These are phyloP conservation scores for Glomus cerebriforme DNA, from an alignment of 192 early-diverging fungal genomes.

Conservation along the genomic window DNA sequence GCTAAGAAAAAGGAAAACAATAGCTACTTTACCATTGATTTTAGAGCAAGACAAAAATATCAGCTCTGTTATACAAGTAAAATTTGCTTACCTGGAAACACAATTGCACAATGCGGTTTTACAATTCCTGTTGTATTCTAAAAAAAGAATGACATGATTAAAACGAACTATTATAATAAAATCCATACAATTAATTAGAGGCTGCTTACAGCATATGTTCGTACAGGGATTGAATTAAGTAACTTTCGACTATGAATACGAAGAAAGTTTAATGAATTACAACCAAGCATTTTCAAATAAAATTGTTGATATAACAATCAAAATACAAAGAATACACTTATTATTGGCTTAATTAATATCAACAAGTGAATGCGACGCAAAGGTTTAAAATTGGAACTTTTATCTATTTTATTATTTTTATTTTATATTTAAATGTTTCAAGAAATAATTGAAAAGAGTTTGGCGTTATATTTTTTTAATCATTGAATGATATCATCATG, in stretches of 20 bases:
- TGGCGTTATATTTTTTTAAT: too few relatives aligned
- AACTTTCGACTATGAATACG: background rate
- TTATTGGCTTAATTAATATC: too few relatives aligned
- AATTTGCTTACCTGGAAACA: conserved; percentile 28
- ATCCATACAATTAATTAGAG: background rate
- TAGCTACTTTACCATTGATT: background rate
- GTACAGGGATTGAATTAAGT: background rate
- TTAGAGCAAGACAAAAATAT: background rate
- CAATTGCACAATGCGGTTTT: conserved; percentile 24
- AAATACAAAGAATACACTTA: background rate
- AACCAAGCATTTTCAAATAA: background rate
- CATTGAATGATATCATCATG: too few relatives aligned
- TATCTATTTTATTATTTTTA: too few relatives aligned
- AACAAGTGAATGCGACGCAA: too few relatives aligned
- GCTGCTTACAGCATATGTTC: background rate
- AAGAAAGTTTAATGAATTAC: background rate
- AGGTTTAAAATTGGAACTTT: too few relatives aligned
- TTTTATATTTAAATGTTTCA: too few relatives aligned
- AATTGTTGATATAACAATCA: background rate
- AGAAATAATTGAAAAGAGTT: too few relatives aligned
- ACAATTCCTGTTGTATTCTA: conserved; percentile 16
- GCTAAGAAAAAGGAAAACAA: background rate
- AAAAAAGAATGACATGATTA: background rate
- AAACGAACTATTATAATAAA: background rate
- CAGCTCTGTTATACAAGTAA: background rate